These are phyloP conservation scores for Dendrobium nobile DNA, from an alignment of 106 monocot species.

Conservation along the genomic window DNA sequence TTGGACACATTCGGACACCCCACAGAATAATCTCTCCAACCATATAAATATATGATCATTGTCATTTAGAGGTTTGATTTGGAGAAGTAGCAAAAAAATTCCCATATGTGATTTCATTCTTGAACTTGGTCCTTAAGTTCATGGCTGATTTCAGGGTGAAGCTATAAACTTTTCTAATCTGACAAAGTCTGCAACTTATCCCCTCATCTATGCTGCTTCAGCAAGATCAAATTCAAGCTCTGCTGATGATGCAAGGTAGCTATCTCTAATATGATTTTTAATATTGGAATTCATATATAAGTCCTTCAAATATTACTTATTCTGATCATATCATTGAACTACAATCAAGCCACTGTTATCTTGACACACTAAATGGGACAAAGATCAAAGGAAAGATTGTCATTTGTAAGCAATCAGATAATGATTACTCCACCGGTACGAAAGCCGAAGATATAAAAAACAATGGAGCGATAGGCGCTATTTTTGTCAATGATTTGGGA, in stretches of 20 bases:
- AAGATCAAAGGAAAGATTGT: constrained; percentile 71
- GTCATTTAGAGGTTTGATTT: too few species aligned
- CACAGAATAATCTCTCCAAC: too few species aligned
- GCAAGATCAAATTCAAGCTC: constrained; percentile 47
- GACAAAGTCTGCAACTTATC: constrained; percentile 48
- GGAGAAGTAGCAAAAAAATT: too few species aligned
- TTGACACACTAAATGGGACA: constrained; percentile 28
- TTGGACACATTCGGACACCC: too few species aligned
- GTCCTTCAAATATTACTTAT: not conserved
- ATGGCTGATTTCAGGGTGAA: constrained; percentile 34
- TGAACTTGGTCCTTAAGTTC: too few species aligned
- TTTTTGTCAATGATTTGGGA: constrained; percentile 35
- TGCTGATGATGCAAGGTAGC: constrained; percentile 36
- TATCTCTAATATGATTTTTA: not conserved
- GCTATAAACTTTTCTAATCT: constrained; percentile 80
- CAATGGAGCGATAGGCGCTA: constrained; percentile 43
- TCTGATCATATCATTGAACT: constrained; percentile 3
- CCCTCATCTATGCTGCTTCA: constrained; percentile 41
- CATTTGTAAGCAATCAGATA: constrained; percentile 37
- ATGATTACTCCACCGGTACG: constrained; percentile 8
- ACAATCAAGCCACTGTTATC: constrained; percentile 48
- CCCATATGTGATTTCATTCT: too few species aligned
- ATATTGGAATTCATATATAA: not conserved
- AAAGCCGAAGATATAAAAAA: constrained; percentile 26
- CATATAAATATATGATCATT: too few species aligned